These are phyloP conservation scores for Malassezia nana DNA, from an alignment of 1,284 basidiomycete species.

Conservation along the genomic window DNA sequence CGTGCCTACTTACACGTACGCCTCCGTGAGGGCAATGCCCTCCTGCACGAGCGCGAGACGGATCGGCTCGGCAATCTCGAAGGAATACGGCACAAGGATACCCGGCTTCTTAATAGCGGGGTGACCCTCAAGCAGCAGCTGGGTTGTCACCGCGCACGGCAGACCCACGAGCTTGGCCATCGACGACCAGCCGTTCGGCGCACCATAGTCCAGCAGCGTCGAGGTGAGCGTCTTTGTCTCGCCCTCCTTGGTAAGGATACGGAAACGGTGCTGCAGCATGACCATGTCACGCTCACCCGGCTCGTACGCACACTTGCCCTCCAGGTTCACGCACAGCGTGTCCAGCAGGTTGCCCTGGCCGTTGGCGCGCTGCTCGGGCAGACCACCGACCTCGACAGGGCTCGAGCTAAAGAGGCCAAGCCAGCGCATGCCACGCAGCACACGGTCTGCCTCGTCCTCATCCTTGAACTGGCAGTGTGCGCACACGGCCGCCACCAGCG, in stretches of 20 bases:
- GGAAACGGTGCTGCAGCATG: conserved; percentile 82
- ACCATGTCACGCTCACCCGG: conserved; percentile 87
- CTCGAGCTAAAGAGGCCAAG: conserved; percentile 73
- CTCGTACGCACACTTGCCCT: conserved; percentile 83
- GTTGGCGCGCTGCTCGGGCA: conserved; percentile 54
- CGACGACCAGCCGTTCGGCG: conserved; percentile 67
- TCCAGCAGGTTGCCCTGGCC: conserved; percentile 77
- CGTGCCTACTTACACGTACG: conserved; percentile 30
- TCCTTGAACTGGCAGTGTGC: conserved; percentile 30
- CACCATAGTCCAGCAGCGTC: conserved; percentile 83
- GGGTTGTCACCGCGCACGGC: conserved; percentile 78
- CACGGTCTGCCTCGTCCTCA: conserved; percentile 29
- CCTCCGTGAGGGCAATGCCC: conserved; percentile 44
- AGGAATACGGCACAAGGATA: conserved; percentile 77
- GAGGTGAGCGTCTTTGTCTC: conserved; percentile 78
- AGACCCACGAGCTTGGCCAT: conserved; percentile 91
- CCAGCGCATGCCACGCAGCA: conserved; percentile 59
- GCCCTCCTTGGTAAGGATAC: conserved; percentile 42
- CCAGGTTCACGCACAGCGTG: conserved; percentile 82
- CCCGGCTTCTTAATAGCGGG: conserved; percentile 54
- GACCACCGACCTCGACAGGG: conserved; percentile 50
- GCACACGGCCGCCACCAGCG: conserved; percentile 31
- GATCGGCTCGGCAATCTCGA: conserved; percentile 53
- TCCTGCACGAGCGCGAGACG: conserved; percentile 45
- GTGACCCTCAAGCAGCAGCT: conserved; percentile 61